Evolutionary conservation across 1,284 basidiomycete genomes (phyloP), one percentile per base, ranked within the genome.

Genomic region (Agroathelia rolfsii): DNA sequence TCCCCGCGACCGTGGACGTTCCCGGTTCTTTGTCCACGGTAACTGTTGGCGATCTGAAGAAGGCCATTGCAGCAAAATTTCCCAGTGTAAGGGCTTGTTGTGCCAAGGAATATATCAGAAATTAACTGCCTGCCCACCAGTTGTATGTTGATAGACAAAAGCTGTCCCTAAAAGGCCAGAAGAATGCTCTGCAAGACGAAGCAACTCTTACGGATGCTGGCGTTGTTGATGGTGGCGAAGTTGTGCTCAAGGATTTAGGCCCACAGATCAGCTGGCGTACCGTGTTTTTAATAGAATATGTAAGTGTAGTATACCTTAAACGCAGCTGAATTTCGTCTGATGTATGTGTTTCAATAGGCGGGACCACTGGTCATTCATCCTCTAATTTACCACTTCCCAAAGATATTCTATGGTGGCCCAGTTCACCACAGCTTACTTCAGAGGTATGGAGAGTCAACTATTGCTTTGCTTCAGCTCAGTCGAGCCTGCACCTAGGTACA

Each of bases 351-450:
- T 33, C 30, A 5, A 18, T 38, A 94, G 90, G 61, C 65, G 32
- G 95, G 95, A 3, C 94, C 94, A 0, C 68, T 98, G 34, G 42
- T 96, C 48, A 83, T 98, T 47, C 93, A 97, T 55, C 89, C 94
- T 0, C 54, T 93, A 19, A 62, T 95, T 37, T 94, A 92, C 58
- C 62, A 76, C 49, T 70, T 81, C 42, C 77, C 79, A 1, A 58
- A 66, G 28, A 28, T 77, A 16, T 69, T 86, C 52, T 93, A 84
- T 50, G 70, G 86, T 6, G 56, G 60, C 14, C 56, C 66, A 11
- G 77, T 88, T 20, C 61, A 75, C 32, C 84, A 85, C 46, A 88
- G 85, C 46, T 53, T 63, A 28, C 53, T 95, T 48, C 92, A 95
- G 56, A 78, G 69, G 82, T 88, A 40, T 21, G 69, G 44, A 11